Evolutionary conservation across 176 grass and related monocot genomes (phyloP).

Genomic region (Puya raimondii): DNA sequence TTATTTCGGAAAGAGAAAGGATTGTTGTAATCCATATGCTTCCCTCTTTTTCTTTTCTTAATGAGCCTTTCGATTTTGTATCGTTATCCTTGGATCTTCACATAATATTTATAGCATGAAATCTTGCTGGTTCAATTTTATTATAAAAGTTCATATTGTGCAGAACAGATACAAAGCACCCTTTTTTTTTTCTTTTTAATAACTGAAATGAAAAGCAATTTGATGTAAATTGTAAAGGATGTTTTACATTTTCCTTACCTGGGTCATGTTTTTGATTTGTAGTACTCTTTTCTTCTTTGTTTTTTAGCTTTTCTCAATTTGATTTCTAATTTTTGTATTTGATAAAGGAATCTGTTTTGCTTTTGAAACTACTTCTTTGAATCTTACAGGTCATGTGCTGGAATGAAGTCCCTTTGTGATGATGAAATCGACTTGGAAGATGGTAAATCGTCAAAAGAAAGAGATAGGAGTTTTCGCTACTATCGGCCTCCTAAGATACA

Average conservation of each 20-base stretch:
- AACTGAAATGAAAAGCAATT: no score
- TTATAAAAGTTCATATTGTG: no score
- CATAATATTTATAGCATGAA: no score
- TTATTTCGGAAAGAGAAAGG: no score
- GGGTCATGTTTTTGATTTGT: background rate
- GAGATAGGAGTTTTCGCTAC: constrained; percentile 32
- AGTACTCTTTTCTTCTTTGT: background rate
- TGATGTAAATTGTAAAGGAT: no score
- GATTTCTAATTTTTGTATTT: background rate
- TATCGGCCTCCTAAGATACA: constrained; percentile 41
- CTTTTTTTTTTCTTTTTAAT: no score
- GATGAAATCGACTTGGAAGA: constrained; percentile 70
- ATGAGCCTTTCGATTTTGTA: no score
- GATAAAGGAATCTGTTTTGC: constrained; percentile 15
- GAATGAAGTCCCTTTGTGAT: constrained; percentile 31
- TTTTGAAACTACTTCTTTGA: constrained; percentile 17
- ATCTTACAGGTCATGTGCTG: constrained; percentile 38
- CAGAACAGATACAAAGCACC: no score
- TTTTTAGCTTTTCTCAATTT: constrained; percentile 2
- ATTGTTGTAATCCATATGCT: no score
- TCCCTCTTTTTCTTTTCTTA: no score
- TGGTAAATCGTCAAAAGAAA: constrained; percentile 60
- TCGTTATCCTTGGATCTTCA: no score
- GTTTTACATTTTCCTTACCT: background rate
- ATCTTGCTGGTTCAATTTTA: no score